Conservation (phyloP, 176 grass and related monocot species). For the Dactylis glomerata region DNA sequence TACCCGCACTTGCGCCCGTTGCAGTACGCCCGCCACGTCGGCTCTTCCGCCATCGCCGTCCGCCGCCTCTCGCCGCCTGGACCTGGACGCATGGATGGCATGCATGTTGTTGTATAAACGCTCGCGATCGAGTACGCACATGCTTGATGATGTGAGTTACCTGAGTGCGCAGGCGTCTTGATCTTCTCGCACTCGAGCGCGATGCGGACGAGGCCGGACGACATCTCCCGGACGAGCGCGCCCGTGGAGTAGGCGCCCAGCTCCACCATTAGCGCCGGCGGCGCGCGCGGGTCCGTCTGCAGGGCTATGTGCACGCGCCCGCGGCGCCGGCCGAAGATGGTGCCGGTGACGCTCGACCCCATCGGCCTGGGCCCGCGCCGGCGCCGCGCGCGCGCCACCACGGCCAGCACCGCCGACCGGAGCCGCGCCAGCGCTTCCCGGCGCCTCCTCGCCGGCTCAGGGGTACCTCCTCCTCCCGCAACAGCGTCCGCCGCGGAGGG, state of each 20-base stretch:
- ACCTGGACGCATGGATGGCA: neutral
- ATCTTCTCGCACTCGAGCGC: conserved; percentile 72
- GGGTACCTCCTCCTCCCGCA: neutral
- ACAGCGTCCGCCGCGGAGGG: neutral
- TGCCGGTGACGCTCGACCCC: conserved; percentile 60
- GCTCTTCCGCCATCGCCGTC: conserved; percentile 58
- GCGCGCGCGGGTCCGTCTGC: conserved; percentile 57
- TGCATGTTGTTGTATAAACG: neutral
- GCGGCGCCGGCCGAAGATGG: conserved; percentile 72
- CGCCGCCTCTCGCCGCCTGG: neutral
- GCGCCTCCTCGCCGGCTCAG: neutral
- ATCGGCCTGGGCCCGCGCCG: conserved; percentile 15
- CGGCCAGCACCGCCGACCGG: conserved; percentile 49
- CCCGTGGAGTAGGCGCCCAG: conserved; percentile 59
- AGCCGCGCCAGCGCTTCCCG: conserved; percentile 38
- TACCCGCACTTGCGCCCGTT: conserved; percentile 86
- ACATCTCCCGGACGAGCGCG: conserved; percentile 84
- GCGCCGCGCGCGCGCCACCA: conserved; percentile 27
- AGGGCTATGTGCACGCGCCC: conserved; percentile 71
- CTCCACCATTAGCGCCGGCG: conserved; percentile 66
- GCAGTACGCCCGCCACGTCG: conserved; percentile 76
- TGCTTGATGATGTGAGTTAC: neutral
- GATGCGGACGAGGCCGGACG: conserved; percentile 78
- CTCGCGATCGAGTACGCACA: neutral
- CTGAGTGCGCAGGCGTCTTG: neutral